These are phyloP conservation scores for Melanomma pulvis-pyrius DNA, from an alignment of 495 filamentous ascomycete species.

Conservation along the genomic window DNA sequence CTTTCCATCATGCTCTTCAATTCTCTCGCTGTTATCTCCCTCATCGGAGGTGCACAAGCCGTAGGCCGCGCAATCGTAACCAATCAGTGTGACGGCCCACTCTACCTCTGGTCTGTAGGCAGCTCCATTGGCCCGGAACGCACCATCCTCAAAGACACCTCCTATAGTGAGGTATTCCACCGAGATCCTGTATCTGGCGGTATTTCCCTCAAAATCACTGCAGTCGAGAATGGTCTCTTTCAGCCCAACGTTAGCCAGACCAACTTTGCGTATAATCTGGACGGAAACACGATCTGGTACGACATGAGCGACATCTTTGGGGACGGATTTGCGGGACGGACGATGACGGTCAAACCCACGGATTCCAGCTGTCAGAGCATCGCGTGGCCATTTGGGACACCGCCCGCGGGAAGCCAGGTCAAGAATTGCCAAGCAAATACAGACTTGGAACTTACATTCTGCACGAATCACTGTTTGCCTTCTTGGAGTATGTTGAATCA, in stretches of 20 bases:
- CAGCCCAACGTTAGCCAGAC: constrained; percentile 56
- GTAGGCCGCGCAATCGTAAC: constrained; percentile 55
- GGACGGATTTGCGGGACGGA: constrained; percentile 52
- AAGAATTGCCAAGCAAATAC: constrained; percentile 10
- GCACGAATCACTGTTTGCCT: constrained; percentile 17
- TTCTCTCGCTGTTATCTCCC: neutral
- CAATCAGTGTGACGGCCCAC: constrained; percentile 54
- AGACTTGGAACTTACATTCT: constrained; percentile 17
- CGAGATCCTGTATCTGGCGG: constrained; percentile 50
- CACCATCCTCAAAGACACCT: constrained; percentile 43
- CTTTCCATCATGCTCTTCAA: constrained; percentile 8
- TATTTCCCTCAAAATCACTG: constrained; percentile 58
- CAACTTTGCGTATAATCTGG: constrained; percentile 58
- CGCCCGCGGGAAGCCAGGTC: constrained; percentile 50
- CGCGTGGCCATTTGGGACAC: constrained; percentile 53
- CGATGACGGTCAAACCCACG: constrained; percentile 46
- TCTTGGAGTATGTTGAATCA: constrained; percentile 14
- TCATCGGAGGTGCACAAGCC: constrained; percentile 35
- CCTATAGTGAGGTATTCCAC: constrained; percentile 12
- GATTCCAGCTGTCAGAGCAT: constrained; percentile 43
- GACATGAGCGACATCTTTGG: constrained; percentile 61
- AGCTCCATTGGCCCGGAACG: constrained; percentile 40
- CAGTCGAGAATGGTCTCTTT: constrained; percentile 50
- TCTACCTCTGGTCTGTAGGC: constrained; percentile 63
- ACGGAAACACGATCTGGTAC: constrained; percentile 55